Evolutionary conservation across 1,284 basidiomycete genomes (phyloP).

Genomic region (Trichosporon asahii): DNA sequence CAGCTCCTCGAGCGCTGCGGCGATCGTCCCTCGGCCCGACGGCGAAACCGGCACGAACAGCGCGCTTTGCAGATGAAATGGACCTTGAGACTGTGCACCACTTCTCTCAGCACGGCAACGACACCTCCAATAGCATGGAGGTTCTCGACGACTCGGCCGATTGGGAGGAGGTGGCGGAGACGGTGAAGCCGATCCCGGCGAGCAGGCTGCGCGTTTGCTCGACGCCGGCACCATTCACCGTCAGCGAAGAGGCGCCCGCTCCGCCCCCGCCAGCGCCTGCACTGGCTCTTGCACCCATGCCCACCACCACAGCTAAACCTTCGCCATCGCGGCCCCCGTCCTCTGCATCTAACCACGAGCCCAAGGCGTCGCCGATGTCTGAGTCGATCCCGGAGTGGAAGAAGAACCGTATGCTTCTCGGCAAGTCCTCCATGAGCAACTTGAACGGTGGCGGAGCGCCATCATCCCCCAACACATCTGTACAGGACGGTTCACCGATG

Average conservation of each 20-base stretch:
- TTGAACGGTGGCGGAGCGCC: background rate
- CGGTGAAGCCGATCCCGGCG: slow-evolving; percentile 4
- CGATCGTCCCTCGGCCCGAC: background rate
- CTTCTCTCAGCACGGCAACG: slow-evolving; percentile 11
- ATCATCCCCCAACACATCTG: background rate
- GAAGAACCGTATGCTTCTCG: slow-evolving; percentile 27
- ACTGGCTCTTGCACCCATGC: background rate
- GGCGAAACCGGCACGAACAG: background rate
- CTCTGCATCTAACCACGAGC: background rate
- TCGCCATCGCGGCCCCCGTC: background rate
- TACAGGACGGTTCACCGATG: background rate
- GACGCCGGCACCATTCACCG: slow-evolving; percentile 10
- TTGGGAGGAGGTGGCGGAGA: slow-evolving; percentile 22
- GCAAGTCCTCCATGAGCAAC: slow-evolving; percentile 16
- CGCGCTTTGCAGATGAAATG: slow-evolving; percentile 19
- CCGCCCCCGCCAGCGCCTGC: background rate
- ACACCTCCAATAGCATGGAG: slow-evolving; percentile 9
- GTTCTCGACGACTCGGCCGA: slow-evolving; percentile 14
- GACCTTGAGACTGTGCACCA: slow-evolving; percentile 14
- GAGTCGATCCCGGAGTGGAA: slow-evolving; percentile 29
- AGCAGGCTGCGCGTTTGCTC: slow-evolving; percentile 5
- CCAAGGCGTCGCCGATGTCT: background rate
- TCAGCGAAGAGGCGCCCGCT: background rate
- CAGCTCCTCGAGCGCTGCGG: background rate
- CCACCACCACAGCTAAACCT: background rate